These are phyloP conservation scores for Agaricus bisporus DNA, from an alignment of 768 basidiomycete species.

Conservation along the genomic window DNA sequence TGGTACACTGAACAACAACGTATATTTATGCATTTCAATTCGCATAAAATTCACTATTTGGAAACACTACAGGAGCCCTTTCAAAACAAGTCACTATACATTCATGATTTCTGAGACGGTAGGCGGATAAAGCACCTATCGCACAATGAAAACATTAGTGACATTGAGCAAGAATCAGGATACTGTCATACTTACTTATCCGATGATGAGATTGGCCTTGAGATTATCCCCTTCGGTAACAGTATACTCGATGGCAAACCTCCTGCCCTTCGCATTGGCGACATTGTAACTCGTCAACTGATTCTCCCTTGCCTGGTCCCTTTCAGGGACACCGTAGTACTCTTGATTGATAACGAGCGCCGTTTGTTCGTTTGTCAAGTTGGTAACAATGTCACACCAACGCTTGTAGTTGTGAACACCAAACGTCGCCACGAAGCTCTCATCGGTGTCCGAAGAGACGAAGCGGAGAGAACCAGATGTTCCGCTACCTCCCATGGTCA, in stretches of 20 bases:
- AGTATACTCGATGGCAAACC: not conserved
- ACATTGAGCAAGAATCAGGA: too few species aligned
- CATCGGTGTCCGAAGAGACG: not conserved
- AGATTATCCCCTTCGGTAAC: not conserved
- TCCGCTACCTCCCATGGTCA: not conserved
- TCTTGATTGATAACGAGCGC: not conserved
- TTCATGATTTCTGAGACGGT: too few species aligned
- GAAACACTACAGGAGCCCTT: too few species aligned
- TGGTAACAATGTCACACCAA: not conserved
- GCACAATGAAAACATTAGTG: too few species aligned
- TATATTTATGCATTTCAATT: too few species aligned
- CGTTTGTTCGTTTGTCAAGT: not conserved
- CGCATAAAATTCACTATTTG: too few species aligned
- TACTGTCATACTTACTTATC: not conserved
- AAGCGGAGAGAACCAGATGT: not conserved
- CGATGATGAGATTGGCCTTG: not conserved
- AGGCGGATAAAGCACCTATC: too few species aligned
- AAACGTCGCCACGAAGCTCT: not conserved
- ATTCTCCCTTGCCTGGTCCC: not conserved
- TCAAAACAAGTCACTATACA: too few species aligned
- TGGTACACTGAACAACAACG: too few species aligned
- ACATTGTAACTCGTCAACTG: not conserved
- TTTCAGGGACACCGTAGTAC: not conserved
- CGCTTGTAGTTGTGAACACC: not conserved
- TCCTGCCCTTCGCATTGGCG: not conserved